Evolutionary conservation across 78 protist species (phyloP), one percentile per base, ranked within the genome.

Genomic region (Bigelowiella natans): DNA sequence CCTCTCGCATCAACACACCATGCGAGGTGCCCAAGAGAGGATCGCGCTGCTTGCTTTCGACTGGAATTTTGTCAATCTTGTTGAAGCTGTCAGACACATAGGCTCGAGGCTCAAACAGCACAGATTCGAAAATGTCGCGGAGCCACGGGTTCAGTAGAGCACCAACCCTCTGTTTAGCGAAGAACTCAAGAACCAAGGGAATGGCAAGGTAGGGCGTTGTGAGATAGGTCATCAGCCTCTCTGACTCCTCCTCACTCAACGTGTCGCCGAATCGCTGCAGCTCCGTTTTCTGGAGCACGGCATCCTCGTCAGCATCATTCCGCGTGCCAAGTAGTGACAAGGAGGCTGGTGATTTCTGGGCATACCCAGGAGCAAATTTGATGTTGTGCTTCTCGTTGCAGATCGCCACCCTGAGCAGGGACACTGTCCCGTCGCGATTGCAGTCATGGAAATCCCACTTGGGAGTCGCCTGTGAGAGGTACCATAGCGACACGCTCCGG

Each of bases 151-250:
- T 0, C 36, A 90, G 64, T n/a, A 93, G 86, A 51, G 51, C 90
- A 39, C 39, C 31, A 39, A 82, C 39, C 64, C 92, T 40, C 86
- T 93, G 93, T 29, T 88, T n/a, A 26, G 95, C 93, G 39, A 94
- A 94, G 91, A 94, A 94, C 89, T 37, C 82, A 36, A 94, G 38
- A 34, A 94, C 94, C 3, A 94, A n/a, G 34, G 95, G 95, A n/a
- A 94, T 86, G 39, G 92, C 82, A 36, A 91, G 0, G 92, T 94
- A 51, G 30, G 39, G 88, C n/a, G 37, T 87, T 26, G 95, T 93
- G 38, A 93, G 91, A 36, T 0, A 37, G 37, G 93, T 84, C 40
- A 90, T 0, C 31, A 93, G 92, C 90, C 0, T 28, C 88, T 90
- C 92, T 11, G 92, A 38, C 39, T 90, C 92, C 73, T 51, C 73